phyloP scores from a whole-genome alignment of 306 rosid species.

The Rosa chinensis region DNA sequence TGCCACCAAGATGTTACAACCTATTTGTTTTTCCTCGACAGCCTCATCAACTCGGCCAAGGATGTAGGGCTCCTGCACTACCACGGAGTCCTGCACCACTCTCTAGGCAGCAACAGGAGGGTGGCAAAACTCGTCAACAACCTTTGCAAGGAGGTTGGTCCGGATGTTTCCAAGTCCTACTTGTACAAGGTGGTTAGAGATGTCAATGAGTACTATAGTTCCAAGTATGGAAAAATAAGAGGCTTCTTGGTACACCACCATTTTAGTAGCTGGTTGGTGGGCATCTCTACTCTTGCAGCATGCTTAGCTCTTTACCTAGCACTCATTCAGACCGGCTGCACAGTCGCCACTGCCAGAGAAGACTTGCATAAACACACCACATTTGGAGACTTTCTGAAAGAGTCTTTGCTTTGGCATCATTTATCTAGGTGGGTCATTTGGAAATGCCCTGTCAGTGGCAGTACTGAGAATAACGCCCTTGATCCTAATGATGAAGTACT shows the following conservation, averaged over 20 bases:
- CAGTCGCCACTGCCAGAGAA: background rate
- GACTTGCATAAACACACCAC: background rate
- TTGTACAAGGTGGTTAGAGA: constrained; percentile 32
- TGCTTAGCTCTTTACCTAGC: constrained; percentile 36
- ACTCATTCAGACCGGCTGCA: constrained; percentile 28
- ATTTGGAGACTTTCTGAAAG: background rate
- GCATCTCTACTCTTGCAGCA: constrained; percentile 41
- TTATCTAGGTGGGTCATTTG: no score
- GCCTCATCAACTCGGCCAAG: constrained; percentile 37
- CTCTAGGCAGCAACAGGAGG: constrained; percentile 27
- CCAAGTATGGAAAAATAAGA: constrained; percentile 18
- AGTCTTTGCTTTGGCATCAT: background rate
- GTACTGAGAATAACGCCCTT: background rate
- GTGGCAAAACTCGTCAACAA: constrained; percentile 43
- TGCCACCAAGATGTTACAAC: constrained; percentile 43
- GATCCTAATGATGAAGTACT: background rate
- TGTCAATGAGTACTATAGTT: constrained; percentile 23
- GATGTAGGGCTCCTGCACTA: constrained; percentile 42
- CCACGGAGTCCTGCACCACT: constrained; percentile 39
- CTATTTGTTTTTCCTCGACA: constrained; percentile 49
- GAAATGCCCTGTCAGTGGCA: background rate
- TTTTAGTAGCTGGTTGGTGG: constrained; percentile 45
- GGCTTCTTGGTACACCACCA: constrained; percentile 33
- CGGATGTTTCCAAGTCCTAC: constrained; percentile 30
- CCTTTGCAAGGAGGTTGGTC: constrained; percentile 33